Conservation (phyloP, 2,329 filamentous ascomycete genomes). For the Calonectria hawksworthii region DNA sequence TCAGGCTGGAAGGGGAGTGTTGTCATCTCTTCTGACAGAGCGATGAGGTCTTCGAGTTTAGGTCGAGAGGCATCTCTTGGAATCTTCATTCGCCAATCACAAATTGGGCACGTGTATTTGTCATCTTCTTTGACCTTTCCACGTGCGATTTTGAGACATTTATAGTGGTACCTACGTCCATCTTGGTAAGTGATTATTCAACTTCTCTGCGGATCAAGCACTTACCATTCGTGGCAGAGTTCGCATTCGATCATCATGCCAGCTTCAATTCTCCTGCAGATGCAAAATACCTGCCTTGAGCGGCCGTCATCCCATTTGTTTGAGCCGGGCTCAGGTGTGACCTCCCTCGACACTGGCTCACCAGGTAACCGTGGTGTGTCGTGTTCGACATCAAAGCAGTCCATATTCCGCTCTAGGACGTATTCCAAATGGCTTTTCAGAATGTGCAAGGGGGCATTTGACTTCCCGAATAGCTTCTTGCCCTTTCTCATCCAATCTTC, state of each 20-base stretch:
- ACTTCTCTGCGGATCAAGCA: constrained; percentile 28
- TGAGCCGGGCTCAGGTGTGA: constrained; percentile 67
- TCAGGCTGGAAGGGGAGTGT: constrained; percentile 93
- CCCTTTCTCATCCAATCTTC: constrained; percentile 99
- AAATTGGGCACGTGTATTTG: constrained; percentile 98
- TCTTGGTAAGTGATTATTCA: constrained; percentile 15
- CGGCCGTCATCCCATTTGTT: constrained; percentile 73
- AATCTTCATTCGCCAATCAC: constrained; percentile 97
- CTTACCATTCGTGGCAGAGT: constrained; percentile 95
- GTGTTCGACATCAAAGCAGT: constrained; percentile 88
- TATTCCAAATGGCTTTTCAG: constrained; percentile 95
- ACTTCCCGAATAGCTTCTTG: constrained; percentile 98
- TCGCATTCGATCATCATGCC: constrained; percentile 99
- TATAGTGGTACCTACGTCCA: constrained; percentile 87
- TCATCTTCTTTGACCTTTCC: constrained; percentile 99
- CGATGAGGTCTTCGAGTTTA: constrained; percentile 89
- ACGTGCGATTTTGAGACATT: constrained; percentile 96
- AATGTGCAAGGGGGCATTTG: constrained; percentile 96
- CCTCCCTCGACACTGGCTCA: constrained; percentile 90
- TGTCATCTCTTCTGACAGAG: constrained; percentile 87
- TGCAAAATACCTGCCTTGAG: constrained; percentile 90
- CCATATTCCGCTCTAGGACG: constrained; percentile 88
- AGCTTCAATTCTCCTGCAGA: constrained; percentile 92
- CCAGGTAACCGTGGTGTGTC: constrained; percentile 92
- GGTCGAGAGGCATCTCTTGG: constrained; percentile 95